Percentiles rank a stretch among this genome's conserved stretches.
Conservation (phyloP, 208 protist species). For the Leishmania martiniquensis region DNA sequence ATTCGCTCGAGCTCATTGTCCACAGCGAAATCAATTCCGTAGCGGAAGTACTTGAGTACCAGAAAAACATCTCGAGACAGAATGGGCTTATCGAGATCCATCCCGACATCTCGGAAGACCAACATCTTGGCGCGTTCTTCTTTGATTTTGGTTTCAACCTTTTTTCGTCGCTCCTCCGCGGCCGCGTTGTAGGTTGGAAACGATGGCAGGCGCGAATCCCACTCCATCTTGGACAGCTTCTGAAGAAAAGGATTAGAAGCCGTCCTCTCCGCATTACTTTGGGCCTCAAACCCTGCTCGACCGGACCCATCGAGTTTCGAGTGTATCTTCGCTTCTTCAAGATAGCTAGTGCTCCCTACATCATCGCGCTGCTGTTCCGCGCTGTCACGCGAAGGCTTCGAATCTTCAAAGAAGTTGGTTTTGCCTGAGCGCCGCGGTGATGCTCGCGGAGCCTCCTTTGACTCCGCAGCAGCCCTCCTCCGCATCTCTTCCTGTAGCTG, state of each 20-base stretch:
- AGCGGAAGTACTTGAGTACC: slow-evolving; percentile 87
- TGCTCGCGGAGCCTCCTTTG: slow-evolving; percentile 32
- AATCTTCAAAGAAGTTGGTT: slow-evolving; percentile 37
- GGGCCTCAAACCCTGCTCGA: neutral
- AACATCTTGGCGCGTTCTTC: slow-evolving; percentile 76
- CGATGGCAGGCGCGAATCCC: slow-evolving; percentile 36
- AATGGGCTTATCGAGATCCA: slow-evolving; percentile 90
- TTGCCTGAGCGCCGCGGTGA: slow-evolving; percentile 46
- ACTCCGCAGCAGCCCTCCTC: slow-evolving; percentile 19
- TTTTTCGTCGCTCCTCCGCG: slow-evolving; percentile 38
- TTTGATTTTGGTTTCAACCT: slow-evolving; percentile 66
- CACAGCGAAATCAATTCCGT: slow-evolving; percentile 86
- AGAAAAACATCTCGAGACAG: slow-evolving; percentile 88
- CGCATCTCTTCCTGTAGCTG: slow-evolving; percentile 43
- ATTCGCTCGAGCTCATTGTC: slow-evolving; percentile 91
- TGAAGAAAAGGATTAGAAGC: slow-evolving; percentile 56
- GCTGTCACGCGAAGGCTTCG: neutral
- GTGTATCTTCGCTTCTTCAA: neutral
- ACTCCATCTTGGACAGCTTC: slow-evolving; percentile 68
- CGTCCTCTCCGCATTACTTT: neutral
- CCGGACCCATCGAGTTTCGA: neutral
- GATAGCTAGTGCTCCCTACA: neutral
- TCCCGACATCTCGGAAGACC: slow-evolving; percentile 87
- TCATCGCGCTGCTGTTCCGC: neutral
- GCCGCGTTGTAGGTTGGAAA: slow-evolving; percentile 62